These are phyloP conservation scores for Ustilago crameri DNA, from an alignment of 1,284 basidiomycete species.

Conservation along the genomic window DNA sequence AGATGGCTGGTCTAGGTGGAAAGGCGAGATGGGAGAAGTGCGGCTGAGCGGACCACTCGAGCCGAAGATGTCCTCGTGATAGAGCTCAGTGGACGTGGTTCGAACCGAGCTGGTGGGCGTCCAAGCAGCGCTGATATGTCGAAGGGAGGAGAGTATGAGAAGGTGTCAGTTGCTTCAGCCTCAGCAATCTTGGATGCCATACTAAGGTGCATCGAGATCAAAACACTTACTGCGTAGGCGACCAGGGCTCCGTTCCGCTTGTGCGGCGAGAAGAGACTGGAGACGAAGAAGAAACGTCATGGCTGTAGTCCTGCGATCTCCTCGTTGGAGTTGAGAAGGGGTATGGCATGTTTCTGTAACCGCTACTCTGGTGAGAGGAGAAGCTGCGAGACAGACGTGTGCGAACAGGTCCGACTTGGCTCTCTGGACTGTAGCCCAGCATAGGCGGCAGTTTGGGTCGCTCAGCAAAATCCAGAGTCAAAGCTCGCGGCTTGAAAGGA, in stretches of 20 bases:
- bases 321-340: conserved; percentile 7
- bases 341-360: conserved; percentile 29
- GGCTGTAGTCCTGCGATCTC: conserved; percentile 10
- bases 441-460: conserved; percentile 30
- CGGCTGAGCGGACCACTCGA: conserved; percentile 5
- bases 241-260: background rate
- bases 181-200: too few relatives aligned
- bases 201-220: too few relatives aligned
- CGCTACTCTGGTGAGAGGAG: conserved; percentile 11
- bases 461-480: conserved; percentile 17
- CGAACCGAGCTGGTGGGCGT: conserved; percentile 39
- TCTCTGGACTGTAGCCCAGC: conserved; percentile 2
- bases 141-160: background rate
- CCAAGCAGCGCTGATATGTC: conserved; percentile 4
- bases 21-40: conserved; percentile 4
- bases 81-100: conserved; percentile 11
- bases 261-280: conserved; percentile 2
- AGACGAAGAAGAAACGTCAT: conserved; percentile 2
- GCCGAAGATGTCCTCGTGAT: conserved; percentile 2
- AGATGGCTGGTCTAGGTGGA: background rate
- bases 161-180: background rate
- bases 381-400: conserved; percentile 3
- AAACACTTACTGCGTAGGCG: conserved; percentile 20
- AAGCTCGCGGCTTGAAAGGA: conserved; percentile 21
- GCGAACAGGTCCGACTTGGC: conserved; percentile 22